Base-by-base conservation (phyloP, 345 rosid species). In the Chamaenerion angustifolium region DNA sequence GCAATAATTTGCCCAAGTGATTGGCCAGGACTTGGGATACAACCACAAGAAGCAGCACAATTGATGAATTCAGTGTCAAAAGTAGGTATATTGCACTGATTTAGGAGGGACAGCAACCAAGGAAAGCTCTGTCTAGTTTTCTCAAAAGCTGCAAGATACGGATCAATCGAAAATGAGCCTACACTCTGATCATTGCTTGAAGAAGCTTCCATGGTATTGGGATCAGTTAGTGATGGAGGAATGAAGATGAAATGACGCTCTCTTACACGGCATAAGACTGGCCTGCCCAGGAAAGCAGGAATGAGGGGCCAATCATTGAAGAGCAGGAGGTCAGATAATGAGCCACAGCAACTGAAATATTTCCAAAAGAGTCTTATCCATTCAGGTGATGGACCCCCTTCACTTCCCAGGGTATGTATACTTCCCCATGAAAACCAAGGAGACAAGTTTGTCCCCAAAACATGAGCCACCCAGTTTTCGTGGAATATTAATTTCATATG, bases 401-500 rank as follows among this genome's bases (percentile, higher is more conserved):
- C 93, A 62, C 75, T 76, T 60, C 78, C 71, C 64, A 74, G 69
- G 64, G 58, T 70, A 52, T 85, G 69, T 43, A 69, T 64, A 65
- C 61, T 71, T 64, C 74, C 80, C 95, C 97, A 88, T 17, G 95
- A 88, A 69, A 88, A 85, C 97, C 97, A 82, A 35, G 97, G 95
- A 66, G 78, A 71, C 72, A 61, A 51, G 55, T 71, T 74, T 56
- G 79, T 70, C 41, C 58, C 80, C 69, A 70, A 71, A 35, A 88
- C 81, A 75, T 66, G 82, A 67, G 66, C 77, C 63, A 82, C 82
- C 97, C 97, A 88, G 51, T 69, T 76, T 11, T 68, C 79, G 58
- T 82, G 80, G 70, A 88, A 85, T 57, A 88, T 76, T 52, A 61
- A 71, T 55, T 68, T 74, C 95, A 88, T 85, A 56, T 82, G 84